A percentile compares a stretch with the other conserved stretches of the same genome.
Conservation (phyloP, 805 yeast species). For the Lipomyces spencermartinsiae region DNA sequence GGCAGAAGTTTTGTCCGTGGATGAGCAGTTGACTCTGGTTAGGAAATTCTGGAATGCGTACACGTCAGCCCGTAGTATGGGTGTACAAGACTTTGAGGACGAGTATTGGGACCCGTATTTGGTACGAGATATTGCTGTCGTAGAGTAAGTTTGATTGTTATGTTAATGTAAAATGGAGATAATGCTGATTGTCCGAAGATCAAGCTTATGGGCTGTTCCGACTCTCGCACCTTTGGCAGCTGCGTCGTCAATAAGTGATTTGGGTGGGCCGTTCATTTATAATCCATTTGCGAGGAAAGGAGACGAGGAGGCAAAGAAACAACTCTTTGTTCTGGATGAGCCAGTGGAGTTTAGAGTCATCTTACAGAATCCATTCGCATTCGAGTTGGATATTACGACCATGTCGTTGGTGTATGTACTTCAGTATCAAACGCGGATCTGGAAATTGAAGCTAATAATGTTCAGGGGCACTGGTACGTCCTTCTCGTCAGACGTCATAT, state of each 20-base stretch:
- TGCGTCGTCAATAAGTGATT: not conserved
- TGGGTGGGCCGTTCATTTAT: slow-evolving; percentile 55
- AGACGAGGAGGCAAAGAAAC: slow-evolving; percentile 39
- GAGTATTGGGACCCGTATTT: slow-evolving; percentile 79
- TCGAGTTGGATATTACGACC: slow-evolving; percentile 64
- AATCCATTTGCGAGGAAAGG: slow-evolving; percentile 58
- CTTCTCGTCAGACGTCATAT: slow-evolving; percentile 32
- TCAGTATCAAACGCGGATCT: slow-evolving; percentile 43
- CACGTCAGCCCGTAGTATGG: slow-evolving; percentile 23
- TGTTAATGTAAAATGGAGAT: not conserved
- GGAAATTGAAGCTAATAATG: slow-evolving; percentile 42
- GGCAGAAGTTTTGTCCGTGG: slow-evolving; percentile 25
- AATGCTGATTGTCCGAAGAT: not conserved
- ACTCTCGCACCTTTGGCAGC: not conserved
- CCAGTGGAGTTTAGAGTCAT: slow-evolving; percentile 60
- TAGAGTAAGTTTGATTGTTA: slow-evolving; percentile 18
- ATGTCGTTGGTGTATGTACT: slow-evolving; percentile 46
- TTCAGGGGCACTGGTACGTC: slow-evolving; percentile 42
- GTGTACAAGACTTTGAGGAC: slow-evolving; percentile 33
- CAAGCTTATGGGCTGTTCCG: slow-evolving; percentile 37
- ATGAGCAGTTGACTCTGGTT: slow-evolving; percentile 30
- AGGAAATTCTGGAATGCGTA: slow-evolving; percentile 28
- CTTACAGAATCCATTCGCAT: slow-evolving; percentile 80
- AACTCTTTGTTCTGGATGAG: slow-evolving; percentile 65
- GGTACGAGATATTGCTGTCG: slow-evolving; percentile 57